These are phyloP conservation scores for Phalaenopsis hybrid DNA, from an alignment of 116 monocot species.

Conservation along the genomic window DNA sequence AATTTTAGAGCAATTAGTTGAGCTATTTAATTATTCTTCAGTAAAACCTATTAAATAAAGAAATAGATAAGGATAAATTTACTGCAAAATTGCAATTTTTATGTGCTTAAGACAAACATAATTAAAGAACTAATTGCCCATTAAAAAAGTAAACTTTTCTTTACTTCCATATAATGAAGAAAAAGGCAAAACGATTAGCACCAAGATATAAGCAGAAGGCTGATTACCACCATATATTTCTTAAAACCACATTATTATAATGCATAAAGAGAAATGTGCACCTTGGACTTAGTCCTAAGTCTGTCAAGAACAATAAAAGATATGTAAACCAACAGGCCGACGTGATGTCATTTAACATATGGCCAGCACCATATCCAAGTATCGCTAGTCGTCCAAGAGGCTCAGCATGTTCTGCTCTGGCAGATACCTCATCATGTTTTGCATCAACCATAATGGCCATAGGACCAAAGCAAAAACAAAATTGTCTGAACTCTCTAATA, in stretches of 20 bases:
- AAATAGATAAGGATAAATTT: background rate
- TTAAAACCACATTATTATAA: background rate
- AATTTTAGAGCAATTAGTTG: background rate
- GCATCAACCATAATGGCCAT: constrained; percentile 27
- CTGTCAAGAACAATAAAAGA: constrained; percentile 84
- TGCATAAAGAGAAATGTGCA: constrained; percentile 16
- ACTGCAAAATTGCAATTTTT: background rate
- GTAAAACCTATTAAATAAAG: background rate
- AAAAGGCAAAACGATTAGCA: background rate
- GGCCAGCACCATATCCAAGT: constrained; percentile 78
- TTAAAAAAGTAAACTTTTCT: background rate
- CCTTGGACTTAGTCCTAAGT: constrained; percentile 83
- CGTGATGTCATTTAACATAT: constrained; percentile 95
- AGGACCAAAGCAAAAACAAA: constrained; percentile 1
- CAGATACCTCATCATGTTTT: constrained; percentile 6
- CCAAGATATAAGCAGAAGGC: background rate
- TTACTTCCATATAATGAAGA: background rate
- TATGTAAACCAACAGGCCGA: constrained; percentile 98
- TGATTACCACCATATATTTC: background rate
- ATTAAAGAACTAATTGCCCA: background rate
- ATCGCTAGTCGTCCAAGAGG: constrained; percentile 54
- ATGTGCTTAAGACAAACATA: background rate
- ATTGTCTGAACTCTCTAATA: background rate
- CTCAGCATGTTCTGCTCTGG: constrained; percentile 18
- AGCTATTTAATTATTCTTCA: background rate